These are phyloP conservation scores for Penicillium paradoxum DNA, from an alignment of 495 filamentous ascomycete species.

Conservation along the genomic window DNA sequence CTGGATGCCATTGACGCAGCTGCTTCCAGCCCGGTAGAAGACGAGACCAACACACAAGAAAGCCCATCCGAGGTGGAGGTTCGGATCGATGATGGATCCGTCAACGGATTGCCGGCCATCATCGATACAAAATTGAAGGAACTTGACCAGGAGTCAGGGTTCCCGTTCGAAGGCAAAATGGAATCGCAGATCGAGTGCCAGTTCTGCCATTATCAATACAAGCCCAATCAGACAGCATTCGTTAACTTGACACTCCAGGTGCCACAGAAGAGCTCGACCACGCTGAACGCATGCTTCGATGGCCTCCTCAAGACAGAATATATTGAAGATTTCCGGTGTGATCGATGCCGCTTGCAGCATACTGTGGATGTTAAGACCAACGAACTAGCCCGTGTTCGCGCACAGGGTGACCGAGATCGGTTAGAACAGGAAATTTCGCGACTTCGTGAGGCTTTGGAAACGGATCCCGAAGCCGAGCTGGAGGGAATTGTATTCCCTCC, in stretches of 20 bases:
- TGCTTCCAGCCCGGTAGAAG: constrained; percentile 13
- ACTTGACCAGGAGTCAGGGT: constrained; percentile 61
- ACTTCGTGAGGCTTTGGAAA: constrained; percentile 57
- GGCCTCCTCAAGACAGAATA: constrained; percentile 89
- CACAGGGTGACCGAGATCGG: constrained; percentile 43
- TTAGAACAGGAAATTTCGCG: constrained; percentile 53
- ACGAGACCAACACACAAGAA: constrained; percentile 15
- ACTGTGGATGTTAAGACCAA: constrained; percentile 53
- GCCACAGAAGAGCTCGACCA: constrained; percentile 65
- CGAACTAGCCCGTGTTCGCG: constrained; percentile 43
- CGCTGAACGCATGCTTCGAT: constrained; percentile 77
- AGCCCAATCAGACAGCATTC: constrained; percentile 75
- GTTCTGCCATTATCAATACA: constrained; percentile 83
- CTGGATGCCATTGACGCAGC: constrained; percentile 16
- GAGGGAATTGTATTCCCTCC: constrained; percentile 72
- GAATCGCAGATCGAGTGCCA: constrained; percentile 93
- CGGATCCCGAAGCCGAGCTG: constrained; percentile 72
- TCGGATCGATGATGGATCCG: constrained; percentile 38
- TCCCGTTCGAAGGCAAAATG: constrained; percentile 79
- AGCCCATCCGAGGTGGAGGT: constrained; percentile 35
- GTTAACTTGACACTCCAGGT: constrained; percentile 91
- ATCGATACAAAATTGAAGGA: constrained; percentile 42
- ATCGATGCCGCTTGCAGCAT: constrained; percentile 82
- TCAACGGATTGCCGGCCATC: constrained; percentile 36
- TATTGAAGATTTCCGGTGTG: constrained; percentile 95